phyloP scores from a whole-genome alignment of 164 flowering plant genomes.

The Tinospora cordifolia region DNA sequence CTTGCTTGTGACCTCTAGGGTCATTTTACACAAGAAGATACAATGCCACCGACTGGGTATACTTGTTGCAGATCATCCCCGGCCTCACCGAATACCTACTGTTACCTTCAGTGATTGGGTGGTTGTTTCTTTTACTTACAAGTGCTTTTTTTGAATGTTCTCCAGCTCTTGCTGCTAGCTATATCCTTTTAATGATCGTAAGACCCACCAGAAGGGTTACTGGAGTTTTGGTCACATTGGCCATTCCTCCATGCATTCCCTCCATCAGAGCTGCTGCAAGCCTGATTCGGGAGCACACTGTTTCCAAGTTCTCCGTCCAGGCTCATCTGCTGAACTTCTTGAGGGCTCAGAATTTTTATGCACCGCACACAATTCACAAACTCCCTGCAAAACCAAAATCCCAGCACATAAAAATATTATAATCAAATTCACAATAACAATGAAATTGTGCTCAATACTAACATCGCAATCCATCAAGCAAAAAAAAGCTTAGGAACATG shows the following conservation, averaged over 20 bases:
- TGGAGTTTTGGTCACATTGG: slow-evolving; percentile 30
- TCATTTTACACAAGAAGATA: too few relatives aligned
- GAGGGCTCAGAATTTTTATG: slow-evolving; percentile 87
- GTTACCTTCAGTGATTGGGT: too few relatives aligned
- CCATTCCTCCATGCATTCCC: slow-evolving; percentile 41
- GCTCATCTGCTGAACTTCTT: slow-evolving; percentile 97
- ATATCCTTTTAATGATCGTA: slow-evolving; percentile 19
- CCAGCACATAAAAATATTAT: too few relatives aligned
- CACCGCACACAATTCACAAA: slow-evolving; percentile 83
- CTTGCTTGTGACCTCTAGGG: too few relatives aligned
- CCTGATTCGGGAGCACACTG: slow-evolving; percentile 65
- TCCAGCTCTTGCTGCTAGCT: not conserved
- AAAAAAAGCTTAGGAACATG: not conserved
- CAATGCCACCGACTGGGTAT: not conserved
- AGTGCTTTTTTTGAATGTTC: not conserved
- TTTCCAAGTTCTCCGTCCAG: slow-evolving; percentile 82
- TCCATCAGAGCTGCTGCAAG: slow-evolving; percentile 90
- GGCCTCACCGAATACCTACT: not conserved
- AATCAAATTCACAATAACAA: too few relatives aligned
- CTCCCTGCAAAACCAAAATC: slow-evolving; percentile 50
- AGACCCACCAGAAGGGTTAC: slow-evolving; percentile 29
- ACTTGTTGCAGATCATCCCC: not conserved
- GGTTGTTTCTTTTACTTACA: not conserved
- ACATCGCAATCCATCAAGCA: not conserved
- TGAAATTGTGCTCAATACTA: too few relatives aligned